These are phyloP conservation scores for Emericellopsis atlantica DNA, from an alignment of 2,329 filamentous ascomycete genomes.

Conservation along the genomic window DNA sequence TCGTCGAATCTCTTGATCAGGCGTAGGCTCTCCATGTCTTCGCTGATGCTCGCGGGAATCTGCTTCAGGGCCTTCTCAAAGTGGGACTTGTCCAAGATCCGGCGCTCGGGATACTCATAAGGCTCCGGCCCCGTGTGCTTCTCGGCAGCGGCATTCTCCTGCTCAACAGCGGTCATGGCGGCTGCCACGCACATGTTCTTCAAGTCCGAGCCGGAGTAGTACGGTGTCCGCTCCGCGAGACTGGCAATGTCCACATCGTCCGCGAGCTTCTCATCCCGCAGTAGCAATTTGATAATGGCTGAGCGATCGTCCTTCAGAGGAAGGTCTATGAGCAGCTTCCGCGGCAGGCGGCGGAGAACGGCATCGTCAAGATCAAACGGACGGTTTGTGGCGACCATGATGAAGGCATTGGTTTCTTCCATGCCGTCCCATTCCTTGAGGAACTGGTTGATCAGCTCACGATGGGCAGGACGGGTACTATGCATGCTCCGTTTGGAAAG, in stretches of 20 bases:
- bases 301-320: slow-evolving; percentile 54
- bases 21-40: slow-evolving; percentile 79
- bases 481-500: slow-evolving; percentile 63
- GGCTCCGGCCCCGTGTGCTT: slow-evolving; percentile 24
- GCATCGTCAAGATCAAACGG: slow-evolving; percentile 91
- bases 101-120: slow-evolving; percentile 49
- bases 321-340: slow-evolving; percentile 61
- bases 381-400: slow-evolving; percentile 95
- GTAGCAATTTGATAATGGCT: slow-evolving; percentile 58
- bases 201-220: slow-evolving; percentile 73
- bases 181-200: slow-evolving; percentile 75
- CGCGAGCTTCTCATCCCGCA: slow-evolving; percentile 54
- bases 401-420: slow-evolving; percentile 70
- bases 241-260: slow-evolving; percentile 45
- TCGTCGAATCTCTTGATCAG: slow-evolving; percentile 93
- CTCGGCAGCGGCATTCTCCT: slow-evolving; percentile 43
- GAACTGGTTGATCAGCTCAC: slow-evolving; percentile 94
- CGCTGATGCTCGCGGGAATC: slow-evolving; percentile 83
- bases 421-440: slow-evolving; percentile 94
- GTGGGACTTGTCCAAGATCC: slow-evolving; percentile 48
- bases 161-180: slow-evolving; percentile 65
- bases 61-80: slow-evolving; percentile 80
- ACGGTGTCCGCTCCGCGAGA: slow-evolving; percentile 55
- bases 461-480: slow-evolving; percentile 56
- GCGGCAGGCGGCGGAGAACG: slow-evolving; percentile 62